Evolutionary conservation across 2,329 filamentous ascomycete species (phyloP), one percentile per base, ranked within the genome.

Genomic region (Didymella glomerata): DNA sequence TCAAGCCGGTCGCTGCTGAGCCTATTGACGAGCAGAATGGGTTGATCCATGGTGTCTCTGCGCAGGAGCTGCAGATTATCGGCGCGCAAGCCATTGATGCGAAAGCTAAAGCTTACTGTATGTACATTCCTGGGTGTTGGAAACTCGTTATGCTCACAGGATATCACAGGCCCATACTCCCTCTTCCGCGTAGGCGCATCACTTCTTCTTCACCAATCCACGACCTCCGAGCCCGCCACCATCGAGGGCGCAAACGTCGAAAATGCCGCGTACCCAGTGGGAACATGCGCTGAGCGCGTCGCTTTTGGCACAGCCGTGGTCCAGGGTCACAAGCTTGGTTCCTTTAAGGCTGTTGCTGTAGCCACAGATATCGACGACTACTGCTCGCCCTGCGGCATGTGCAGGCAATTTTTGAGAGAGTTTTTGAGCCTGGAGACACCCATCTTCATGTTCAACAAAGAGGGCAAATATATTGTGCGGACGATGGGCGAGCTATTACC

Each of bases 251-350:
- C 91, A 63, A 79, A 79, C 55, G 69, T 98, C 62, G 95, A 99
- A 80, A 97, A 98, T 75, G 93, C 92, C 1, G 83, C 90, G 27
- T 98, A 96, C 75, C 94, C 95, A 0, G 93, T 97, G 6, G 92
- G 92, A n/a, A 96, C 91, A 2, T 98, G 95, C 77, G 95, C 95
- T 14, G 95, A 99, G 84, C 84, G 94, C 58, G 91, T 94, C n/a
- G 93, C 76, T 1, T 84, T 98, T 66, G 90, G 87, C 8, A 92
- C 88, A 38, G 94, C 94, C 22, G 86, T 97, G 5, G 44, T 61
- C 3, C 85, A 86, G 7, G 80, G 86, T 3, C 78, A 85, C 65
- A 78, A 77, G 32, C 44, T 74, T 2, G 72, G 73, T 49, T 77
- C 69, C 57, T 79, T 74, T 66, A 88, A 87, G 71, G 94, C 93